phyloP scores from a whole-genome alignment of 768 basidiomycete species.

The Xerocomellus chrysenteron region DNA sequence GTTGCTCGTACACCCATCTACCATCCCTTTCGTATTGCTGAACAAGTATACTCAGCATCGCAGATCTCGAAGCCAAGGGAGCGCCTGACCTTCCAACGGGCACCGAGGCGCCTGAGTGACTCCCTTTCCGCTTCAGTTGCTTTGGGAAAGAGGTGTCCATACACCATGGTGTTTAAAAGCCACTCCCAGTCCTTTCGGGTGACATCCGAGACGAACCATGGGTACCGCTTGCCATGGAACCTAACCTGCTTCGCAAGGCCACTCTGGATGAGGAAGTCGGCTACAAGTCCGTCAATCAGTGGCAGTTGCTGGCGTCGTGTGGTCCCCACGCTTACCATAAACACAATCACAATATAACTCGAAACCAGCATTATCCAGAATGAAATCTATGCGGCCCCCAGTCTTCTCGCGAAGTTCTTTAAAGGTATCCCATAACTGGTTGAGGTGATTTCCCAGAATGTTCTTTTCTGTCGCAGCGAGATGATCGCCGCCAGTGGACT shows the following conservation, averaged over 20 bases:
- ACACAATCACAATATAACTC: conserved; percentile 88
- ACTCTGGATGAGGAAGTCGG: conserved; percentile 91
- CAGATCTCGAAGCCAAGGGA: neutral
- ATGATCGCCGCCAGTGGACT: conserved; percentile 94
- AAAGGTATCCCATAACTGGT: conserved; percentile 70
- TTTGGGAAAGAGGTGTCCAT: conserved; percentile 89
- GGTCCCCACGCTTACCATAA: conserved; percentile 54
- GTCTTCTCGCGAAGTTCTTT: conserved; percentile 67
- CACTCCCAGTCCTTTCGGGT: conserved; percentile 95
- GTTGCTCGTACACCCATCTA: conserved; percentile 92
- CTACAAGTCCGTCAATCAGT: conserved; percentile 38
- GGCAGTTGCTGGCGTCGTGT: neutral
- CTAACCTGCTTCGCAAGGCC: conserved; percentile 81
- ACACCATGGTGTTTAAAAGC: conserved; percentile 84
- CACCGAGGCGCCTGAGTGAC: conserved; percentile 74
- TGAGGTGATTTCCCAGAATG: conserved; percentile 84
- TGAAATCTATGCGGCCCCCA: conserved; percentile 74
- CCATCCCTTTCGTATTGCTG: conserved; percentile 91
- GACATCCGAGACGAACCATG: conserved; percentile 94
- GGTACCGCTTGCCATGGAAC: conserved; percentile 95
- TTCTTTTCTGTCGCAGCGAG: conserved; percentile 96
- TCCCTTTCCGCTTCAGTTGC: conserved; percentile 78
- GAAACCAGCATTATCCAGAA: conserved; percentile 82
- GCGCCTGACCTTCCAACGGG: conserved; percentile 78
- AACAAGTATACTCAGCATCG: conserved; percentile 2